Conservation (phyloP, 2,329 filamentous ascomycete genomes). For the Orbilia ellipsospora region DNA sequence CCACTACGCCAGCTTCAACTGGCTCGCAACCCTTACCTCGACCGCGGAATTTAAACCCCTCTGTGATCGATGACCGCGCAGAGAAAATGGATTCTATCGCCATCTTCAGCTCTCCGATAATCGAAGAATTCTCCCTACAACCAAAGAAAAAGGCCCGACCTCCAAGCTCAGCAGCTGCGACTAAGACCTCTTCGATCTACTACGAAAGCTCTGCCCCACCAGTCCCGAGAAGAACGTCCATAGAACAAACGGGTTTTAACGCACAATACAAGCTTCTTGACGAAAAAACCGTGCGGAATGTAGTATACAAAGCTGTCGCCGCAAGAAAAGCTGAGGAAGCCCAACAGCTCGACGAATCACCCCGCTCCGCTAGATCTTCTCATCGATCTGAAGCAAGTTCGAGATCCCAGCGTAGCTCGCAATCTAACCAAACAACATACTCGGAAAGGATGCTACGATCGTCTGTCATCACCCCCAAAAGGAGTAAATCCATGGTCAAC, state of each 20-base stretch:
- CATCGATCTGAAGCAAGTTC: slow-evolving; percentile 34
- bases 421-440: slow-evolving; percentile 42
- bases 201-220: slow-evolving; percentile 46
- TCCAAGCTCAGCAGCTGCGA: slow-evolving; percentile 50
- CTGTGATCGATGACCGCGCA: slow-evolving; percentile 7
- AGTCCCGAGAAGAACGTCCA: slow-evolving; percentile 28
- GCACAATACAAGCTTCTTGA: slow-evolving; percentile 53
- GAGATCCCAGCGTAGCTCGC: slow-evolving; percentile 30
- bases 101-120: slow-evolving; percentile 46
- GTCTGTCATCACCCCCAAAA: slow-evolving; percentile 30
- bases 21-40: slow-evolving; percentile 15
- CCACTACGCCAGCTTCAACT: slow-evolving; percentile 6
- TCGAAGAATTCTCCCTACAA: slow-evolving; percentile 50
- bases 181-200: slow-evolving; percentile 45
- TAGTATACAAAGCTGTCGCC: slow-evolving; percentile 42
- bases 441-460: slow-evolving; percentile 23
- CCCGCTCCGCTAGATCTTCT: slow-evolving; percentile 19
- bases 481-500: slow-evolving; percentile 46
- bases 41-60: not conserved
- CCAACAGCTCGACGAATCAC: slow-evolving; percentile 15
- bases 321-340: slow-evolving; percentile 38
- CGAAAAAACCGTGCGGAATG: slow-evolving; percentile 46
- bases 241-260: slow-evolving; percentile 43
- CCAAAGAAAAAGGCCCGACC: slow-evolving; percentile 44
- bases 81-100: slow-evolving; percentile 40